Base-by-base conservation (phyloP, 2,329 filamentous ascomycete genomes). In the Botryosphaeria dothidea region DNA sequence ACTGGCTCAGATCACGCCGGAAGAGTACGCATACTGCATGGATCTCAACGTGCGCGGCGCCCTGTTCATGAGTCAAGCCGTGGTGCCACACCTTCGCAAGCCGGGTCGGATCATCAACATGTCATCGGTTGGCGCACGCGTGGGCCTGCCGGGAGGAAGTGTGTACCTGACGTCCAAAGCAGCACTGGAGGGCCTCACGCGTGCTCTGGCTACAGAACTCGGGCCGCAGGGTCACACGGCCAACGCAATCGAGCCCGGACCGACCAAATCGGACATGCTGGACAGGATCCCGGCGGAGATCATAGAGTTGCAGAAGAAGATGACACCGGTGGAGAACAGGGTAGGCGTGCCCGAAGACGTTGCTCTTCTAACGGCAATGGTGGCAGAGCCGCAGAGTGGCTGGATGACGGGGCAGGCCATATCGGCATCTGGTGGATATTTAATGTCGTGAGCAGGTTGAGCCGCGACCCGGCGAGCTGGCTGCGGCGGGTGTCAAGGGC, bases 221-320 rank as follows among this genome's bases (percentile, higher is more conserved):
- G 86, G 86, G 0, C 71, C 67, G 3, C 74, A 81, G 65, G 85
- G 86, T 0, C 85, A 85, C 65, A 89, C 86, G 0, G 86, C 88
- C 27, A 90, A 90, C 68, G 79, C 81, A 0, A 83, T 90, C 2
- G 83, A 83, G 21, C 86, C 86, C 0, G 87, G 87, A 0, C 86
- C 87, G 0, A 83, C 87, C 5, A 75, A 83, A 73, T 87, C 81
- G 31, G 85, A 87, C 7, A 82, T 90, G 81, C 71, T 88, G 25
- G 82, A 83, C 17, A 79, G 83, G 17, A 82, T 87, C 13, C 81
- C 82, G 0, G 71, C 77, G 62, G 80, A 82, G 0, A 75, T 86
- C 13, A 75, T 86, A 2, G 78, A 82, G 31, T 75, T 78, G 69
- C 82, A 87, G 73, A 81, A 79, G 74, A 75, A 78, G 66, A 73